phyloP scores from a whole-genome alignment of 2,329 filamentous ascomycete species.

The Knufia fluminis region DNA sequence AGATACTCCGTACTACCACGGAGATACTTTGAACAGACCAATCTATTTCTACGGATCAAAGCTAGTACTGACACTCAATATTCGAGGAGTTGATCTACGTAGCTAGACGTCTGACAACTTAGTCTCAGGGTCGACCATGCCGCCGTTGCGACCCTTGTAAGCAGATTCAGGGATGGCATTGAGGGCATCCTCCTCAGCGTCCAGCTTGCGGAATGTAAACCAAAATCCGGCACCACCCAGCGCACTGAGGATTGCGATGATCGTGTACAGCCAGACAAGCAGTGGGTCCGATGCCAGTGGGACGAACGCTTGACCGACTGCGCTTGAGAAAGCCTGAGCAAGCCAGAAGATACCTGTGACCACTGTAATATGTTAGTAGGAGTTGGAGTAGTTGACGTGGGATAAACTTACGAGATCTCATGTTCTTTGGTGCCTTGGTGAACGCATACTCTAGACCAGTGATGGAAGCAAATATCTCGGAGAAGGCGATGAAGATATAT shows the following conservation, averaged over 20 bases:
- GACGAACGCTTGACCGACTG: conserved; percentile 60
- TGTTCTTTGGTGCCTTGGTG: conserved; percentile 68
- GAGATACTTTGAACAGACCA: too few relatives aligned
- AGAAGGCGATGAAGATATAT: conserved; percentile 24
- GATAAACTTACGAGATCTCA: conserved; percentile 48
- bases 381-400: background rate
- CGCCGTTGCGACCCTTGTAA: conserved; percentile 12
- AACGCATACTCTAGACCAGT: conserved; percentile 67
- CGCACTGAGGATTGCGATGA: conserved; percentile 53
- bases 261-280: conserved; percentile 62
- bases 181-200: conserved; percentile 57
- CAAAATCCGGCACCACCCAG: conserved; percentile 58
- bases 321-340: conserved; percentile 60
- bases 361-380: conserved; percentile 29
- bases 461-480: conserved; percentile 34
- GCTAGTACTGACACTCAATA: too few relatives aligned
- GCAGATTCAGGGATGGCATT: conserved; percentile 35
- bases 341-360: conserved; percentile 60
- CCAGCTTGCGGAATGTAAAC: conserved; percentile 56
- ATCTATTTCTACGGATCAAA: too few relatives aligned
- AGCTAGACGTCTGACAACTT: background rate
- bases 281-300: conserved; percentile 54
- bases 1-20: too few relatives aligned
- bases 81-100: too few relatives aligned
- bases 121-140: background rate